Conservation (phyloP, 371 early-diverging fungal genomes). For the Rhizomucor miehei region DNA sequence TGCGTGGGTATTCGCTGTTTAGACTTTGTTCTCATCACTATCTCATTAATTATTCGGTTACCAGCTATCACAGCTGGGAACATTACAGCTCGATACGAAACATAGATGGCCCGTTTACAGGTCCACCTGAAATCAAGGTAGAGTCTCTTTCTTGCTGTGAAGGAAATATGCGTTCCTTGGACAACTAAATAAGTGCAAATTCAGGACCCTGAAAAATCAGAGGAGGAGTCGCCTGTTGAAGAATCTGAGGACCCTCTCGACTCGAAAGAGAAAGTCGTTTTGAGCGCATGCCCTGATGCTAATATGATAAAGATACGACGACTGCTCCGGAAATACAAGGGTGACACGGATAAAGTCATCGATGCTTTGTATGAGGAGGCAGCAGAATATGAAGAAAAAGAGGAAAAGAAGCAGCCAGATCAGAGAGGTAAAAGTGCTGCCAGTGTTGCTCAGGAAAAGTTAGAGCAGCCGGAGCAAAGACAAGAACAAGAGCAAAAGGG, state of each 20-base stretch:
- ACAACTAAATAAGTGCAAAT: no score
- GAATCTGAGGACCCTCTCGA: slow-evolving; percentile 24
- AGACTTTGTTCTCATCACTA: no score
- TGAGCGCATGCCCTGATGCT: slow-evolving; percentile 44
- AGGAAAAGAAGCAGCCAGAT: no score
- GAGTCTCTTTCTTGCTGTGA: no score
- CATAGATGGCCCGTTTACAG: slow-evolving; percentile 59
- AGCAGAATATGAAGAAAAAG: slow-evolving; percentile 8
- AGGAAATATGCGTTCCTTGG: no score
- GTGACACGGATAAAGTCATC: slow-evolving; percentile 53
- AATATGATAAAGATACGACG: slow-evolving; percentile 47
- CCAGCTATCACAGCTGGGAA: slow-evolving; percentile 79
- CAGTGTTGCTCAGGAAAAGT: no score
- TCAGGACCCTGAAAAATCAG: slow-evolving; percentile 8
- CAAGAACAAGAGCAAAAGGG: slow-evolving; percentile 10
- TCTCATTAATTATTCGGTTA: background rate
- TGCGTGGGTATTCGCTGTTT: slow-evolving; percentile 52
- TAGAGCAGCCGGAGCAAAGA: no score
- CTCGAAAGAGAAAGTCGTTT: slow-evolving; percentile 47
- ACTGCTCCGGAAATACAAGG: slow-evolving; percentile 45
- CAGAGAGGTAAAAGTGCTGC: no score
- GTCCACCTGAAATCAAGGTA: slow-evolving; percentile 58
- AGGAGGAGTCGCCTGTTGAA: slow-evolving; percentile 3
- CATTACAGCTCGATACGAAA: slow-evolving; percentile 82
- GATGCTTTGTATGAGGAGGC: slow-evolving; percentile 46